Conservation (phyloP, 768 basidiomycete genomes). For the Leucosporidium creatinivorum region DNA sequence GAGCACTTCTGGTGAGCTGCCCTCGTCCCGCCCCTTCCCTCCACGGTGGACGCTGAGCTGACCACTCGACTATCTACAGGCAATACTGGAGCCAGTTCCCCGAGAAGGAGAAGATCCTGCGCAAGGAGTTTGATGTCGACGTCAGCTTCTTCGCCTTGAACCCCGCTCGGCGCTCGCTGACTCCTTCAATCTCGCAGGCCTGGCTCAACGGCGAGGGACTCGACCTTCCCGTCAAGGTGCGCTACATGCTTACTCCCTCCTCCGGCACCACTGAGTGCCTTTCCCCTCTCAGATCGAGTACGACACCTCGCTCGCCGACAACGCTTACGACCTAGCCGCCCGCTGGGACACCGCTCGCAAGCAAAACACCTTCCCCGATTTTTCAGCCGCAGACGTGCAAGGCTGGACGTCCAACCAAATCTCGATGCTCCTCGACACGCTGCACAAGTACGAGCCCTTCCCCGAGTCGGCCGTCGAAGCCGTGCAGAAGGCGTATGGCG, state of each 20-base stretch:
- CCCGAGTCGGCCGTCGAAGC: conserved; percentile 16
- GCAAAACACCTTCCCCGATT: conserved; percentile 27
- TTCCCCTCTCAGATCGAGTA: conserved; percentile 30
- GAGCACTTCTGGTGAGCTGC: conserved; percentile 39
- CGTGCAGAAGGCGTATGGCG: conserved; percentile 37
- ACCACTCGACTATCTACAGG: conserved; percentile 38
- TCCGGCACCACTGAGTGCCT: no score
- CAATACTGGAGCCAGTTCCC: conserved; percentile 37
- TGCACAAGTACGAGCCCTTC: conserved; percentile 26
- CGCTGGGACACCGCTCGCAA: conserved; percentile 40
- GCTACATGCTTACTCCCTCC: neutral
- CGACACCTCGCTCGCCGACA: conserved; percentile 36
- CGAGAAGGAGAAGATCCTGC: conserved; percentile 39
- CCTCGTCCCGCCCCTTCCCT: no score
- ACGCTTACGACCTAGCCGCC: conserved; percentile 41
- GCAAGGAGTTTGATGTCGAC: conserved; percentile 34
- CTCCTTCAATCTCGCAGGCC: neutral
- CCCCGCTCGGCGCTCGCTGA: neutral
- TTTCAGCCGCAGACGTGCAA: conserved; percentile 40
- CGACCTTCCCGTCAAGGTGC: conserved; percentile 40
- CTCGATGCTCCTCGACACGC: conserved; percentile 45
- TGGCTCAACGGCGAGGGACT: conserved; percentile 45
- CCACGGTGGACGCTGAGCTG: conserved; percentile 29
- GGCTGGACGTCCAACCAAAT: conserved; percentile 41
- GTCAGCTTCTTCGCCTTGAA: neutral